A percentile compares a stretch with the other conserved stretches of the same genome.
phyloP scores from a whole-genome alignment of 1,139 yeast species.

The Schwanniomyces etchellsii region DNA sequence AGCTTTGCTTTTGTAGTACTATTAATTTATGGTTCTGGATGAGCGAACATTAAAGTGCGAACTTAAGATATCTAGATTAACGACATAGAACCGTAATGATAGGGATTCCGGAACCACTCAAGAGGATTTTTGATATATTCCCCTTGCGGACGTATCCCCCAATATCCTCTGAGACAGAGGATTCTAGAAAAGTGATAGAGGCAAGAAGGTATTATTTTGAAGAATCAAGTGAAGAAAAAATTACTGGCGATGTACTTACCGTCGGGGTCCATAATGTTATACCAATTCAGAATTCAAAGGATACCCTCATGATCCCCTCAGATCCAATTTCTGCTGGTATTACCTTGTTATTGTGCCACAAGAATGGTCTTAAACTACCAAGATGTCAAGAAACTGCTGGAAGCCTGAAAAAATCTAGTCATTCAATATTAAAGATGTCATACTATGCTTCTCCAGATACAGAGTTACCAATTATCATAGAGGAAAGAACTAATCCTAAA shows the following conservation, averaged over 20 bases:
- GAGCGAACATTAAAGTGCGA: too few relatives aligned
- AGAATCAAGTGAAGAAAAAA: conserved; percentile 3
- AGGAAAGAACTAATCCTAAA: conserved; percentile 20
- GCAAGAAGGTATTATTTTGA: too few relatives aligned
- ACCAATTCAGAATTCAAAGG: conserved; percentile 10
- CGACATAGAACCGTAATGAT: too few relatives aligned
- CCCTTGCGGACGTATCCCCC: conserved; percentile 39
- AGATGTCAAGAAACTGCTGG: conserved; percentile 1
- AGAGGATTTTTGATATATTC: conserved; percentile 42
- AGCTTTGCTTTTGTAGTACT: too few relatives aligned
- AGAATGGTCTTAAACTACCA: conserved; percentile 30
- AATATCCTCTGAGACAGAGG: conserved; percentile 13
- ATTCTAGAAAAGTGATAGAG: conserved; percentile 6
- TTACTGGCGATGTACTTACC: conserved; percentile 16
- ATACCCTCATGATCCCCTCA: conserved; percentile 24
- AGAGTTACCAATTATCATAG: conserved; percentile 40
- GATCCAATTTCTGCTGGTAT: conserved; percentile 41
- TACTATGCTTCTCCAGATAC: conserved; percentile 36
- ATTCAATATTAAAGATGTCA: conserved; percentile 27
- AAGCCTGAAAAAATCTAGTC: conserved; percentile 5
- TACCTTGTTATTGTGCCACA: conserved; percentile 27
- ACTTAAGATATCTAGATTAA: too few relatives aligned
- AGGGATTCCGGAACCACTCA: conserved; percentile 42
- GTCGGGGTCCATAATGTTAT: conserved; percentile 38
- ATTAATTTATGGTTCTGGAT: too few relatives aligned